A percentile compares a stretch with the other conserved stretches of the same genome.
Conservation (phyloP, 768 basidiomycete genomes). For the Galerina marginata region DNA sequence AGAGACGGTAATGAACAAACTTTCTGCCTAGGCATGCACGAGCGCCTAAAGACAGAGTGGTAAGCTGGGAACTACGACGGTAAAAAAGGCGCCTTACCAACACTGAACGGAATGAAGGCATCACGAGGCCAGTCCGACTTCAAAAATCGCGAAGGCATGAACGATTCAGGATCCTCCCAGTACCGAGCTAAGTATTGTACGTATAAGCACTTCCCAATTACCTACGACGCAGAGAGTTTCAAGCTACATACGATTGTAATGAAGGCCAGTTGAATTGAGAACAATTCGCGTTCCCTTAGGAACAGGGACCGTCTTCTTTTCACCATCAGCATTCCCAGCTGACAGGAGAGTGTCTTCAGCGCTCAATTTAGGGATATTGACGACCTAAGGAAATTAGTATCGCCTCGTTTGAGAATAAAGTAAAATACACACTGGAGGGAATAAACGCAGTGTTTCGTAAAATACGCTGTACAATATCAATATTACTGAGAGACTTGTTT, state of each 20-base stretch:
- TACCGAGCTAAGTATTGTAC: slow-evolving; percentile 46
- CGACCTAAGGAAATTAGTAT: slow-evolving; percentile 20
- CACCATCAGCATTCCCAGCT: slow-evolving; percentile 40
- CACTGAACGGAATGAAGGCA: slow-evolving; percentile 60
- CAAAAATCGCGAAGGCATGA: slow-evolving; percentile 53
- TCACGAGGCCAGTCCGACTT: slow-evolving; percentile 53
- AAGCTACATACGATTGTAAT: slow-evolving; percentile 52
- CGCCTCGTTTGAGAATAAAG: slow-evolving; percentile 25
- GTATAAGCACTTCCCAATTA: not conserved
- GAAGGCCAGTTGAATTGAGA: slow-evolving; percentile 46
- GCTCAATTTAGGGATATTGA: slow-evolving; percentile 29
- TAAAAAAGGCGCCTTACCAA: slow-evolving; percentile 28
- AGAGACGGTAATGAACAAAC: slow-evolving; percentile 6
- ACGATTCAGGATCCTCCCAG: slow-evolving; percentile 56
- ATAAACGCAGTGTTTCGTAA: slow-evolving; percentile 57
- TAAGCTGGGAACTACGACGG: not conserved
- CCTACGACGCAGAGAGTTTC: not conserved
- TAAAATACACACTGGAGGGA: slow-evolving; percentile 40
- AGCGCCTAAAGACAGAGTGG: slow-evolving; percentile 12
- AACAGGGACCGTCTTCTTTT: slow-evolving; percentile 43
- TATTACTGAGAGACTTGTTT: slow-evolving; percentile 23
- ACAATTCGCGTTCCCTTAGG: slow-evolving; percentile 45
- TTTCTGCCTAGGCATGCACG: slow-evolving; percentile 29
- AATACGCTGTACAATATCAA: slow-evolving; percentile 35
- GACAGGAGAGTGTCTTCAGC: slow-evolving; percentile 51